Evolutionary conservation across 805 yeast species (phyloP).

Genomic region (Saccharomycopsis babjevae): DNA sequence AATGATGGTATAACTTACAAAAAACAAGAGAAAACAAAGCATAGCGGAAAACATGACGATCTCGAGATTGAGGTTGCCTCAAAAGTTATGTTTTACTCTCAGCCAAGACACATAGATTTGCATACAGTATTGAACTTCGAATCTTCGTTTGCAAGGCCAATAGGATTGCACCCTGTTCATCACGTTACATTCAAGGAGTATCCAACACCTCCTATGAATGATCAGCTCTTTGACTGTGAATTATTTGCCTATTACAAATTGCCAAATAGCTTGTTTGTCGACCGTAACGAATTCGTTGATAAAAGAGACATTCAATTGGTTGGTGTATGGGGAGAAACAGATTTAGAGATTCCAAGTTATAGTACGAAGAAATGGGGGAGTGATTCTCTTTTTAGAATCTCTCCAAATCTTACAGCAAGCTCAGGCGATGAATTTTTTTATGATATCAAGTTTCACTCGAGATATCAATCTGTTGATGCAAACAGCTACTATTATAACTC

Average conservation of each 20-base stretch:
- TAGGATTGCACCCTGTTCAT: slow-evolving; percentile 17
- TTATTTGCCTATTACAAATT: slow-evolving; percentile 30
- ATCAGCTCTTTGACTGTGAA: slow-evolving; percentile 23
- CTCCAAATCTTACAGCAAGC: slow-evolving; percentile 1
- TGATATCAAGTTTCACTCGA: slow-evolving; percentile 13
- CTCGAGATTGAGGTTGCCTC: slow-evolving; percentile 14
- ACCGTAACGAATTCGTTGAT: slow-evolving; percentile 32
- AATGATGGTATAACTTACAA: neutral
- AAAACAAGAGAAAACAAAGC: neutral
- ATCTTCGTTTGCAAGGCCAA: slow-evolving; percentile 7
- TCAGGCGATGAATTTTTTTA: neutral
- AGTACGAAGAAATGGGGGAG: slow-evolving; percentile 30
- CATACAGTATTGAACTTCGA: neutral
- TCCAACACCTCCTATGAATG: slow-evolving; percentile 16
- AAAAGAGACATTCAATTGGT: slow-evolving; percentile 19
- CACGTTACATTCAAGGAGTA: slow-evolving; percentile 5
- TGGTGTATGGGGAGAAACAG: slow-evolving; percentile 35
- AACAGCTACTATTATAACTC: neutral
- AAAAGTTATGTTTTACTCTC: slow-evolving; percentile 15
- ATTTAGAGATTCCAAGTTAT: slow-evolving; percentile 36
- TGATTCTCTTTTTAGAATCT: slow-evolving; percentile 22
- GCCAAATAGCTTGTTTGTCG: slow-evolving; percentile 31
- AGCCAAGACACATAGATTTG: slow-evolving; percentile 13
- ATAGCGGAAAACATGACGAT: neutral
- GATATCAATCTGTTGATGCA: slow-evolving; percentile 11